Evolutionary conservation across 2,329 filamentous ascomycete genomes (phyloP).

Genomic region (Trichoderma atroviride): DNA sequence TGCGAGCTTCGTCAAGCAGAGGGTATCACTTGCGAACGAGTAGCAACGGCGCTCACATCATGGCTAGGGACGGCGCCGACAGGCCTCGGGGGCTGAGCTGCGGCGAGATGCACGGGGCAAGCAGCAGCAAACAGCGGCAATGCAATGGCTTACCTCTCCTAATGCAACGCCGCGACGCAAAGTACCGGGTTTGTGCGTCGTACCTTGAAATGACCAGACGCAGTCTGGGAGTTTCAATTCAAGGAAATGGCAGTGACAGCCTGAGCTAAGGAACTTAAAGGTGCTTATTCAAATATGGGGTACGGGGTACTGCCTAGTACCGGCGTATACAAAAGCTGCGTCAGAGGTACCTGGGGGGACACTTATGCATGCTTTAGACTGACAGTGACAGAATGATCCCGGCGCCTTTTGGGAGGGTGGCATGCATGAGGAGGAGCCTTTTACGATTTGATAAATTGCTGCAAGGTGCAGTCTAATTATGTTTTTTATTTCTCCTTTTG

Average conservation of each 20-base stretch:
- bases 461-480: not conserved
- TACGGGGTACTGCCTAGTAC: not conserved
- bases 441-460: not conserved
- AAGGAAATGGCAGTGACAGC: conserved; percentile 19
- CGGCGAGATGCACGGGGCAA: conserved; percentile 31
- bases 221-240: conserved; percentile 17
- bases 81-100: conserved; percentile 45
- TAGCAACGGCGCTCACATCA: conserved; percentile 46
- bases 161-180: conserved; percentile 12
- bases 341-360: not conserved
- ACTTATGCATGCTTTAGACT: not conserved
- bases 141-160: conserved; percentile 10
- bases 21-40: conserved; percentile 34
- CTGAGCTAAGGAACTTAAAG: conserved; percentile 22
- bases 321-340: not conserved
- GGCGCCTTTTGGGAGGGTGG: not conserved
- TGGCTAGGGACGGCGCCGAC: conserved; percentile 43
- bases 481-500: not conserved
- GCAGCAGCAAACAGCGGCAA: conserved; percentile 31
- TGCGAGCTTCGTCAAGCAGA: conserved; percentile 36
- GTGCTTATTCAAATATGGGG: conserved; percentile 17
- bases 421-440: not conserved
- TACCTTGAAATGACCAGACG: conserved; percentile 15
- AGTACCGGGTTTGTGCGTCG: conserved; percentile 19
- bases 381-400: not conserved